Conservation (phyloP, 441 rosid species). For the Populus hybrid region DNA sequence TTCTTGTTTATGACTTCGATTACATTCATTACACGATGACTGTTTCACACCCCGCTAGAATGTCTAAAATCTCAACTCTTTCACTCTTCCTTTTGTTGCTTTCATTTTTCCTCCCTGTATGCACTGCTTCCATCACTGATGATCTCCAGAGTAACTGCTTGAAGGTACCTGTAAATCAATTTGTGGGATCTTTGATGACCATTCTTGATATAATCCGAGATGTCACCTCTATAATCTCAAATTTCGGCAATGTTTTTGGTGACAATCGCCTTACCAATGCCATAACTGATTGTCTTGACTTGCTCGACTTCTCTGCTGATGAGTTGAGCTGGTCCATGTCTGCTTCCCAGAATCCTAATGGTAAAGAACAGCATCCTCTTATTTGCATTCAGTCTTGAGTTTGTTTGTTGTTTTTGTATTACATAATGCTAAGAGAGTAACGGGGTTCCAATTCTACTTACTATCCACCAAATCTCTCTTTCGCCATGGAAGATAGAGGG, state of each 20-base stretch:
- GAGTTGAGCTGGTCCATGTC: conserved; percentile 67
- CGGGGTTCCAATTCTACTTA: not conserved
- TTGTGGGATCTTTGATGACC: conserved; percentile 41
- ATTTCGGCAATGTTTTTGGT: conserved; percentile 41
- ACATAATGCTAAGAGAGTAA: not conserved
- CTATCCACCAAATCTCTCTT: not conserved
- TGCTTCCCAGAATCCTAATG: conserved; percentile 66
- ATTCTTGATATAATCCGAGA: conserved; percentile 38
- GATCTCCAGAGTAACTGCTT: conserved; percentile 32
- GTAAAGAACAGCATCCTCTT: conserved; percentile 18
- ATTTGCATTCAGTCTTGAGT: not conserved
- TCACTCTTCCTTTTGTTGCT: conserved; percentile 9
- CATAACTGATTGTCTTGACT: conserved; percentile 67
- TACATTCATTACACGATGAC: not conserved
- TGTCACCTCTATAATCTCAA: conserved; percentile 45
- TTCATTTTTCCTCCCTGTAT: not conserved
- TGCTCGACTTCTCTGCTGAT: conserved; percentile 70
- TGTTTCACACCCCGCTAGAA: not conserved
- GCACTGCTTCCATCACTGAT: not conserved
- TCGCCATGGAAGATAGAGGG: not conserved
- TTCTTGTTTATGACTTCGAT: not conserved
- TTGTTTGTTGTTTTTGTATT: not conserved
- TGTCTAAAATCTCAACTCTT: conserved; percentile 9
- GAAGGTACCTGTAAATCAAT: conserved; percentile 47
- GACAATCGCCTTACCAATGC: conserved; percentile 61